Evolutionary conservation across 2,329 filamentous ascomycete species (phyloP).

Genomic region (Trichoderma citrinoviride): DNA sequence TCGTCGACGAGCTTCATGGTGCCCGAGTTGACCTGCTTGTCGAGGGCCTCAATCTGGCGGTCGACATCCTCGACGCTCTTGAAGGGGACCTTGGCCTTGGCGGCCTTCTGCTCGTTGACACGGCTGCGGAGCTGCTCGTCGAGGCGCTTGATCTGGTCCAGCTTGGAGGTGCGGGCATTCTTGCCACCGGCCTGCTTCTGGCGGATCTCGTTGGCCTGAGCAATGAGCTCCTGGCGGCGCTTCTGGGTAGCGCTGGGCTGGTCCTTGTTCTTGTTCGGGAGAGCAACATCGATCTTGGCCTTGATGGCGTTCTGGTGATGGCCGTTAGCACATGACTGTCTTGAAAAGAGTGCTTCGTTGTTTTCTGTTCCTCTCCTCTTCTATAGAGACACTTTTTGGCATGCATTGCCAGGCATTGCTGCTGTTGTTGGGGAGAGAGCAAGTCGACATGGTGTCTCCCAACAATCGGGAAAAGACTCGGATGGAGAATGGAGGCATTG

Average conservation of each 20-base stretch:
- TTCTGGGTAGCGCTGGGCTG: conserved; percentile 77
- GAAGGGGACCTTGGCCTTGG: conserved; percentile 76
- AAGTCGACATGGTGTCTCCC: not conserved
- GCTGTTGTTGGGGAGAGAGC: not conserved
- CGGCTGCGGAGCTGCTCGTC: conserved; percentile 85
- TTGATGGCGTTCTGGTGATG: conserved; percentile 74
- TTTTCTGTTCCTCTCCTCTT: not conserved
- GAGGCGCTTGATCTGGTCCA: conserved; percentile 88
- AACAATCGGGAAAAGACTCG: not conserved
- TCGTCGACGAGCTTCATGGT: conserved; percentile 96
- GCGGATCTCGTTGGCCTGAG: conserved; percentile 79
- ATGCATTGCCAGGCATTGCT: not conserved
- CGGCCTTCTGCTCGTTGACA: conserved; percentile 81
- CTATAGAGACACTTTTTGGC: not conserved
- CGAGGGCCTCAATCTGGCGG: conserved; percentile 72
- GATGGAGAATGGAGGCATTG: not conserved
- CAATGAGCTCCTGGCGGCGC: conserved; percentile 80
- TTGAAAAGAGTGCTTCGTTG: not conserved
- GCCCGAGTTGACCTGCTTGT: conserved; percentile 82
- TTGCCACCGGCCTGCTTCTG: conserved; percentile 87
- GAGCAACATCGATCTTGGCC: conserved; percentile 80
- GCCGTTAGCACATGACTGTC: not conserved
- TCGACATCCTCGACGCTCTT: conserved; percentile 89
- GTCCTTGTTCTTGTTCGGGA: conserved; percentile 71
- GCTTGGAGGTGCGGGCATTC: conserved; percentile 69